Percentiles rank a stretch among this genome's conserved stretches.
phyloP scores from a whole-genome alignment of 495 filamentous ascomycete species.

The Glutinoglossum americanum region DNA sequence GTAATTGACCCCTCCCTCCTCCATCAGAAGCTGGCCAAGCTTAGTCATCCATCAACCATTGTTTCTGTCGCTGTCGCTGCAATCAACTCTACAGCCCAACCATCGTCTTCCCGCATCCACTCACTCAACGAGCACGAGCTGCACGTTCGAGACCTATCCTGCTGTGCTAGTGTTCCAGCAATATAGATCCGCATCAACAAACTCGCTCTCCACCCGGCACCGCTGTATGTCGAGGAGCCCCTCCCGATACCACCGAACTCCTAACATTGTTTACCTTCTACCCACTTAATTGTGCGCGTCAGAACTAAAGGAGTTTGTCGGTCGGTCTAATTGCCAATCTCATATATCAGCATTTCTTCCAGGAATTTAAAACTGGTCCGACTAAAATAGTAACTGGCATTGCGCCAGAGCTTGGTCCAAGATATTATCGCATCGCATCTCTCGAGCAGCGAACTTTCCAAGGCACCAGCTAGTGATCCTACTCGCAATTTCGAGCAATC shows the following conservation, averaged over 20 bases:
- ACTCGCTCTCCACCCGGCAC: neutral
- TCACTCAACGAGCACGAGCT: neutral
- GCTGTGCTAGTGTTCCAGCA: neutral
- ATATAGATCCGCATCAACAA: neutral
- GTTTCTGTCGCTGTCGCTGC: neutral
- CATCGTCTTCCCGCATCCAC: neutral
- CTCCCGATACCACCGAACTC: neutral
- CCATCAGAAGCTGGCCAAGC: neutral
- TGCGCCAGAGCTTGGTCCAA: neutral
- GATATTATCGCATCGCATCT: neutral
- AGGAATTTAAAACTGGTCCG: neutral
- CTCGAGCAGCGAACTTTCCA: neutral
- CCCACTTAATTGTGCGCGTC: neutral
- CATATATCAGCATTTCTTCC: neutral
- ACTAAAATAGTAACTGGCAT: neutral
- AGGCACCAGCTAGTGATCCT: neutral
- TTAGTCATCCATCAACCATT: neutral
- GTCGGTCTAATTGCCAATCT: neutral
- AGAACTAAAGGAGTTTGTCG: neutral
- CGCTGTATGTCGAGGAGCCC: neutral
- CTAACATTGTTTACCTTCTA: neutral
- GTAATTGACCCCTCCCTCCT: neutral
- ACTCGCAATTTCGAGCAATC: neutral
- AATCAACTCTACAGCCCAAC: neutral
- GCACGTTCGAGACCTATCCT: neutral